phyloP scores from a whole-genome alignment of 2,329 filamentous ascomycete species.

The Hypoxylon sp. region DNA sequence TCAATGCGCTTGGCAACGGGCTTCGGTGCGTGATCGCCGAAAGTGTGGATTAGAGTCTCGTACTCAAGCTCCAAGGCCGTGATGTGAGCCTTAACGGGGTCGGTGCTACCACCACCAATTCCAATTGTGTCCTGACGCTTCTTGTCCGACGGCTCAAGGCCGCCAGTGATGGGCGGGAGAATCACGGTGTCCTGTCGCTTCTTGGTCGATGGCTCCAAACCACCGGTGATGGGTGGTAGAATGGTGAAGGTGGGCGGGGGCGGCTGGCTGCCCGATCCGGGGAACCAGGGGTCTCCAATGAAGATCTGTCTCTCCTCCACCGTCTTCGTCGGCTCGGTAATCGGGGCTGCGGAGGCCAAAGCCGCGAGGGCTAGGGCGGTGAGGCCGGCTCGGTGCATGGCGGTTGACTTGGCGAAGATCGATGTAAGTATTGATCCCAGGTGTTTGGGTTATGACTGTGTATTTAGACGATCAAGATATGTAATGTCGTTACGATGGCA shows the following conservation, averaged over 20 bases:
- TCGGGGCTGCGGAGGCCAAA: conserved; percentile 47
- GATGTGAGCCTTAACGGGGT: conserved; percentile 48
- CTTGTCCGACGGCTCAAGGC: conserved; percentile 44
- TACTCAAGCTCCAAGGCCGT: conserved; percentile 49
- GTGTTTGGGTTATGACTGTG: conserved; percentile 11
- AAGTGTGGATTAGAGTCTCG: conserved; percentile 47
- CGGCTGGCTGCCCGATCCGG: conserved; percentile 27
- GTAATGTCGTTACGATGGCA: conserved; percentile 11
- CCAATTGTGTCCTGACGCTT: conserved; percentile 42
- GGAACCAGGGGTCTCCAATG: conserved; percentile 45
- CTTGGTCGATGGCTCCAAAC: conserved; percentile 36
- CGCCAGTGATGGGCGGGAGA: conserved; percentile 44
- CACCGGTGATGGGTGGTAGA: conserved; percentile 41
- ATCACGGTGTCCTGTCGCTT: conserved; percentile 38
- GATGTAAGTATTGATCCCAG: conserved; percentile 13
- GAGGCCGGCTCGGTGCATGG: conserved; percentile 47
- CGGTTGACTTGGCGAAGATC: conserved; percentile 23
- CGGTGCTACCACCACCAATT: conserved; percentile 39
- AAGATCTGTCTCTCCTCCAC: conserved; percentile 43
- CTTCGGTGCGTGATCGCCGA: conserved; percentile 45
- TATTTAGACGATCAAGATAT: conserved; percentile 25
- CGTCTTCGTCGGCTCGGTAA: conserved; percentile 46
- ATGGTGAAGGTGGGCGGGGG: conserved; percentile 38
- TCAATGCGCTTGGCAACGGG: conserved; percentile 43
- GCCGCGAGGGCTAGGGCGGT: conserved; percentile 50